Conservation (phyloP, 805 yeast species). For the Myxozyma sirexii region DNA sequence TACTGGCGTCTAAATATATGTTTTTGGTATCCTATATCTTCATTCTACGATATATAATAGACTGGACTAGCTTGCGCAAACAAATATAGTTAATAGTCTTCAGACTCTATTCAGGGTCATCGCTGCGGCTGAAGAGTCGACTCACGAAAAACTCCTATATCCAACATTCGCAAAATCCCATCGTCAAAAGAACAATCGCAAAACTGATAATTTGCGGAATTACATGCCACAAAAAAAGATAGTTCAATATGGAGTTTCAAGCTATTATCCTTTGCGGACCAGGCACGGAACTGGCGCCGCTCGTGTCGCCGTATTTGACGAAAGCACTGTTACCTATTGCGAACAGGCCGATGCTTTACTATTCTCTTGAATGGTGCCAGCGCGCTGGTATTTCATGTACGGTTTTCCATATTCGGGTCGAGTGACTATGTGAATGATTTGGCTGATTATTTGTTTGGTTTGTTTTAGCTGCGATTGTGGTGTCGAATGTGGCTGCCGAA, state of each 20-base stretch:
- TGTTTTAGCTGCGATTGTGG: conserved; percentile 47
- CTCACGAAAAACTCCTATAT: too few species aligned
- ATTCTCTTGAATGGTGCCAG: conserved; percentile 89
- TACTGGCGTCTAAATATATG: background rate
- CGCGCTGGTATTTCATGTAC: conserved; percentile 34
- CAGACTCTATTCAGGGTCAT: too few species aligned
- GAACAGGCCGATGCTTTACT: conserved; percentile 82
- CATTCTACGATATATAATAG: background rate
- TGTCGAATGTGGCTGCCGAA: conserved; percentile 54
- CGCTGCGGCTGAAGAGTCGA: too few species aligned
- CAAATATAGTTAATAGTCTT: too few species aligned
- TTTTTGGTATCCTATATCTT: background rate
- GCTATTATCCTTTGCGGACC: conserved; percentile 89
- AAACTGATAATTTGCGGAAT: background rate
- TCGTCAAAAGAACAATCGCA: background rate
- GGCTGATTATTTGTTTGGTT: background rate
- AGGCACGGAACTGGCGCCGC: conserved; percentile 73
- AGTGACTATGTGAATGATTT: background rate
- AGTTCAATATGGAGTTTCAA: conserved; percentile 75
- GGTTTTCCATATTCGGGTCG: conserved; percentile 4
- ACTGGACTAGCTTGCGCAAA: too few species aligned
- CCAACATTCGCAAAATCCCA: too few species aligned
- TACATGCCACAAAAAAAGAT: background rate
- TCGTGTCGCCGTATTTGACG: conserved; percentile 62
- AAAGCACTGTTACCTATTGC: conserved; percentile 91